phyloP scores from a whole-genome alignment of 768 basidiomycete species.

The Rhizopogon vulgaris region DNA sequence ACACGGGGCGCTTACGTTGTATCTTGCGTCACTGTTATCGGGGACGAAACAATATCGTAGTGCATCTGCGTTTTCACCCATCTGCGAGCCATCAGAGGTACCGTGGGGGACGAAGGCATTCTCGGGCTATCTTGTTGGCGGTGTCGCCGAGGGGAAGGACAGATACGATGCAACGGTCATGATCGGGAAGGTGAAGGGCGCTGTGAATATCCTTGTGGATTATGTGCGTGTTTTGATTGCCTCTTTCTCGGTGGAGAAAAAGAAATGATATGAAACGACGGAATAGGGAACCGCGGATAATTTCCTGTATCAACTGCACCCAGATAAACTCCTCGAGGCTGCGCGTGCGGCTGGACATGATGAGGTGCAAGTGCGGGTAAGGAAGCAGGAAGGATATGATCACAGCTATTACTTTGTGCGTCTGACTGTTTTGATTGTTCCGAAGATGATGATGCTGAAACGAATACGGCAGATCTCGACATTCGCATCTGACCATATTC shows the following conservation, averaged over 20 bases:
- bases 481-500: conserved; percentile 84
- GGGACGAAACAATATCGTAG: conserved; percentile 70
- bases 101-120: conserved; percentile 96
- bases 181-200: conserved; percentile 53
- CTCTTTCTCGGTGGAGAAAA: background rate
- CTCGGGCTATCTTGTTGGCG: conserved; percentile 72
- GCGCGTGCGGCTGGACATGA: conserved; percentile 69
- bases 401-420: conserved; percentile 85
- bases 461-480: conserved; percentile 64
- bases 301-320: conserved; percentile 85
- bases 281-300: conserved; percentile 71
- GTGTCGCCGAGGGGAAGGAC: conserved; percentile 65
- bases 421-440: conserved; percentile 8
- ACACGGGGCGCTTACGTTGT: conserved; percentile 88
- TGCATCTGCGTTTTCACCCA: conserved; percentile 83
- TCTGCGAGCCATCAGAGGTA: conserved; percentile 78
- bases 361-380: conserved; percentile 70
- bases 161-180: conserved; percentile 85
- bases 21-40: conserved; percentile 57
- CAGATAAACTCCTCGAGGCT: conserved; percentile 80
- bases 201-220: conserved; percentile 80
- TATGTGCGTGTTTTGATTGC: conserved; percentile 45
- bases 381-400: conserved; percentile 80
- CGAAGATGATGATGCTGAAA: background rate
- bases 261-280: background rate